Evolutionary conservation across 2,329 filamentous ascomycete species (phyloP), one percentile per base, ranked within the genome.

Genomic region (Fusarium ambrosium): DNA sequence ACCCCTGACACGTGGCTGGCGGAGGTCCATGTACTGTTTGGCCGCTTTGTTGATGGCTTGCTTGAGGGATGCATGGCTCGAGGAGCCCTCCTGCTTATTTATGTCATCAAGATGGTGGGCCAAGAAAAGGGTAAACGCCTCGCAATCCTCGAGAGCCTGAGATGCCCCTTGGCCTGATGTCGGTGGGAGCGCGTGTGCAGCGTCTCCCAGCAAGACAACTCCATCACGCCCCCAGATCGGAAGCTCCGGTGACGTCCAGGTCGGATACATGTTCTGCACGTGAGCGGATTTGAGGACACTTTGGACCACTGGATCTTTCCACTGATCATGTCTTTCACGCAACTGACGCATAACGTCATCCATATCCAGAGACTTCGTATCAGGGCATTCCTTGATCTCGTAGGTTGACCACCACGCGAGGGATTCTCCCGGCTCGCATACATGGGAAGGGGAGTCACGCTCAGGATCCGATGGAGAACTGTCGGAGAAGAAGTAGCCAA

Each of bases 391-490:
- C 18, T 64, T 58, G 20, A 64, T 68, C 55, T 70, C 65, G 8
- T 70, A 68, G 2, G 68, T 70, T n/a, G 68, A 70, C 68, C 65
- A 70, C 68, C 65, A 70, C 13, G 68, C 68, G 16, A 70, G 61
- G 2, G 65, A 68, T 4, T 59, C 65, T 1, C 68, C 65, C 2
- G 65, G 61, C 45, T 70, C 65, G 6, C 65, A 70, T 14, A 68
- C 27, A 41, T 70, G 65, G 32, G 68, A 70, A 13, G 68, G 65
- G 2, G 68, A 68, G 16, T 68, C 65, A 32, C 65, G 68, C 5
- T 68, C 20, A 34, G 45, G 20, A 2, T 55, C 45, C 6, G 65
- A 64, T 5, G 61, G 9, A 9, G 18, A 68, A 14, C 68, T 70
- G 9, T 70, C 61, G 3, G 68, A 68, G 34, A 70, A 70, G 37